Base-by-base conservation (phyloP, 2,329 filamentous ascomycete genomes). In the Claviceps lovelessii region DNA sequence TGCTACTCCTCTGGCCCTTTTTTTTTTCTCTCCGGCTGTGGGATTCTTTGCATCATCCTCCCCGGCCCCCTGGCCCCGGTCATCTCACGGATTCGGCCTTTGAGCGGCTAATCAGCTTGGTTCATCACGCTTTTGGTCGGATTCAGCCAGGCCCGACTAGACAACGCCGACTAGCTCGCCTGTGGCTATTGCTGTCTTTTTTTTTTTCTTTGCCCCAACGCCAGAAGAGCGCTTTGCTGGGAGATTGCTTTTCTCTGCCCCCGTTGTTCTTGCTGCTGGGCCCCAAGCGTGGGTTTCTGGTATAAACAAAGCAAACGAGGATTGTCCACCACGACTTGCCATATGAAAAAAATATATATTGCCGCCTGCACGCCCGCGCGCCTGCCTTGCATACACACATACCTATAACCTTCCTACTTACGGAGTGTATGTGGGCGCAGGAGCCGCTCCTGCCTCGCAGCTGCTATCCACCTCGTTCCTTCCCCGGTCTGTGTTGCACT, bases 391-490 rank as follows among this genome's bases (percentile, higher is more conserved):
- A 39, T 39, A 13, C 35, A 39, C 13, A 39, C n/a, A n/a, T n/a
- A n/a, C n/a, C n/a, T n/a, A n/a, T n/a, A n/a, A n/a, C n/a, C n/a
- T n/a, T n/a, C n/a, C n/a, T n/a, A n/a, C n/a, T n/a, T 13, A 11
- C 37, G 17, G 13, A 5, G 15, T 49, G 31, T 37, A 10, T 54
- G 46, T 29, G 52, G 47, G 46, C 46, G 50, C 47, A 19, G 52
- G 29, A 50, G 47, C 52, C 47, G 28, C 52, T 35, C 28, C 15
- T 41, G 37, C 15, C 13, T 39, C n/a, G 52, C 52, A 50, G 31
- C 52, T 46, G 37, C 46, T 31, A 28, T 48, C 52, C 47, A 50
- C 52, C 46, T 50, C 33, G 31, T 53, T 53, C 45, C 52, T 54
- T 49, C 39, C 52, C 46, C 31, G 15, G 51, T 37, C 31, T 31